These are phyloP conservation scores for Arthrobotrys musiformis DNA, from an alignment of 2,329 filamentous ascomycete species.

Conservation along the genomic window DNA sequence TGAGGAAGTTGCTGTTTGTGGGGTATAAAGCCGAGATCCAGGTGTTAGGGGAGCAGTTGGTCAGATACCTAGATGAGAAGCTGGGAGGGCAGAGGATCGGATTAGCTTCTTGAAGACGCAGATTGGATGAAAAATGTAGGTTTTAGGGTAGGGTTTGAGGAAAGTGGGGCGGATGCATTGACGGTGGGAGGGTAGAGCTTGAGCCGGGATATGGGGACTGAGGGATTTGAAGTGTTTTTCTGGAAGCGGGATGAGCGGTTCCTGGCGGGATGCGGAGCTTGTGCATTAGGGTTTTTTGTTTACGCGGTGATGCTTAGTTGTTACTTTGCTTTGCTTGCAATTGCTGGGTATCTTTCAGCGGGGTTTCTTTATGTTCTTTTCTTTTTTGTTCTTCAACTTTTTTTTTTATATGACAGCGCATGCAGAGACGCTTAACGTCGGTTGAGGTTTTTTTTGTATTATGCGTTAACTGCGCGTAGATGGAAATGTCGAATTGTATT, in stretches of 20 bases:
- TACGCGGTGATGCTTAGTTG: conserved; percentile 16
- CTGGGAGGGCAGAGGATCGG: conserved; percentile 18
- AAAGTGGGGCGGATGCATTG: background rate
- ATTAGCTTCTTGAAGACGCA: conserved; percentile 18
- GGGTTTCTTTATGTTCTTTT: background rate
- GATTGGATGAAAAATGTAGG: conserved; percentile 6
- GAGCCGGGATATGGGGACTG: conserved; percentile 32
- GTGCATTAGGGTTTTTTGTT: conserved; percentile 15
- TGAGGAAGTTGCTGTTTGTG: conserved; percentile 37
- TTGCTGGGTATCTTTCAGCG: too few relatives aligned
- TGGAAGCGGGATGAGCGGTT: conserved; percentile 24
- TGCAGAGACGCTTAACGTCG: conserved; percentile 41
- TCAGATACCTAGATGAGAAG: conserved; percentile 50
- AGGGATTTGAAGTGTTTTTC: conserved; percentile 41
- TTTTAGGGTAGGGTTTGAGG: conserved; percentile 6
- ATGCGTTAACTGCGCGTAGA: conserved; percentile 27
- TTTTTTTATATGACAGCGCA: conserved; percentile 15
- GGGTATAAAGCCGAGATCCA: conserved; percentile 56
- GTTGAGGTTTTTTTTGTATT: conserved; percentile 4
- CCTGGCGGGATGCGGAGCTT: conserved; percentile 13
- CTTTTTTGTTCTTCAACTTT: background rate
- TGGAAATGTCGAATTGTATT: conserved; percentile 10
- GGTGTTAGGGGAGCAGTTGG: conserved; percentile 43
- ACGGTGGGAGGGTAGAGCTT: background rate
- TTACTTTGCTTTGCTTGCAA: too few relatives aligned